Evolutionary conservation across 2,329 filamentous ascomycete genomes (phyloP), one percentile per base, ranked within the genome.

Genomic region (Xylariaceae sp.): DNA sequence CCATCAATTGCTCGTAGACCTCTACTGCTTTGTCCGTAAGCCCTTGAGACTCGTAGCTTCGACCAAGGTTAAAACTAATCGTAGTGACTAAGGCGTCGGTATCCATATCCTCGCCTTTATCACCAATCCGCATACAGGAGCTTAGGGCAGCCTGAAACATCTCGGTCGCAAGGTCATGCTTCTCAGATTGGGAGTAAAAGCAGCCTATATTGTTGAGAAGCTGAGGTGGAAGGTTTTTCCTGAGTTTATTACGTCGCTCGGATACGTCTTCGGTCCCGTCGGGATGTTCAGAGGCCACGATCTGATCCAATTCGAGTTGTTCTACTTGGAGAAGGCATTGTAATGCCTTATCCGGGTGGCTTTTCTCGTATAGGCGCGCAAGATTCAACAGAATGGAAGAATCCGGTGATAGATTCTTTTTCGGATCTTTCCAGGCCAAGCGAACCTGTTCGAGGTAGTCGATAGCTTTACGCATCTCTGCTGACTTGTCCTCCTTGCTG

Each of bases 131-230:
- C 64, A 95, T 85, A 67, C 91, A 96, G 12, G 92, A 89, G 59
- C 87, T 87, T 51, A 99, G 75, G 0, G 91, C 94, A n/a, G 88
- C 85, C 70, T 99, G 89, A 68, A 97, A 99, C 73, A 95, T 81
- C 49, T 92, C 86, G 61, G 89, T 86, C 27, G 94, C 91, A 58
- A 84, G 78, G 26, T 87, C 83, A 60, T 88, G 85, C 67, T 90
- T 91, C 64, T 95, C 91, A 2, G 85, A 80, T 68, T 96, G 91
- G 62, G 90, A 96, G 63, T 95, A 84, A 73, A 97, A 97, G 71
- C 91, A 96, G 4, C 89, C 94, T 68, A 97, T 95, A 69, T 99
- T 99, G 77, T 97, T 99, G 43, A 99, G 80, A 2, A 97, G 78
- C 67, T 96, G 91, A 3, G 94, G 94, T 1, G 91, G 89, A 1